Conservation (phyloP, 2,329 filamentous ascomycete genomes). For the Helotiales sp. region DNA sequence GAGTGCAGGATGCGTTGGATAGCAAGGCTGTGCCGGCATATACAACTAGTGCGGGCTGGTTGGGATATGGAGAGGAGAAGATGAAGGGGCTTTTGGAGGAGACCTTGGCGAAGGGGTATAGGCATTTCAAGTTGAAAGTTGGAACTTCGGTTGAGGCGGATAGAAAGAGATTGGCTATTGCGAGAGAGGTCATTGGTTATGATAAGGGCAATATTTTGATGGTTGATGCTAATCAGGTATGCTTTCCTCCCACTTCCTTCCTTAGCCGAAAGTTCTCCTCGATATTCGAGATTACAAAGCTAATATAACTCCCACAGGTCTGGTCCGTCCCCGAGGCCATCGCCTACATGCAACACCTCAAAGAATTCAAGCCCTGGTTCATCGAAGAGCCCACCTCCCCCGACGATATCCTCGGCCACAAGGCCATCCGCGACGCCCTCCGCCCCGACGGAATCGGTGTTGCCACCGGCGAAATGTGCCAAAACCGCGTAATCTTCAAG, state of each 20-base stretch:
- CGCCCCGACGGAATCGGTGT: slow-evolving; percentile 78
- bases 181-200: slow-evolving; percentile 79
- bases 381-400: slow-evolving; percentile 93
- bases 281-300: background rate
- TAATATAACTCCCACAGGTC: slow-evolving; percentile 49
- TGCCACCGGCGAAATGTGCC: slow-evolving; percentile 93
- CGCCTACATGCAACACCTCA: slow-evolving; percentile 80
- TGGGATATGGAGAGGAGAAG: slow-evolving; percentile 89
- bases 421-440: slow-evolving; percentile 80
- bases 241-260: slow-evolving; percentile 20
- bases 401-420: slow-evolving; percentile 88
- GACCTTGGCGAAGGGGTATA: slow-evolving; percentile 77
- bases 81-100: slow-evolving; percentile 77
- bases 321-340: slow-evolving; percentile 92
- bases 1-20: slow-evolving; percentile 74
- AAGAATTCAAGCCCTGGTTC: slow-evolving; percentile 88
- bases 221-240: slow-evolving; percentile 88
- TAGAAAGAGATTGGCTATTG: slow-evolving; percentile 71
- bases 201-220: slow-evolving; percentile 77
- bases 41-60: slow-evolving; percentile 88
- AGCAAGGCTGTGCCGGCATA: slow-evolving; percentile 85
- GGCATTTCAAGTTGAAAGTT: slow-evolving; percentile 91
- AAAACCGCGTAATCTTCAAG: slow-evolving; percentile 94
- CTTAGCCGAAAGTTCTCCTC: background rate
- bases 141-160: slow-evolving; percentile 76